Evolutionary conservation across 352 stramenopile genomes (phyloP).

Genomic region (Peronospora destructor): DNA sequence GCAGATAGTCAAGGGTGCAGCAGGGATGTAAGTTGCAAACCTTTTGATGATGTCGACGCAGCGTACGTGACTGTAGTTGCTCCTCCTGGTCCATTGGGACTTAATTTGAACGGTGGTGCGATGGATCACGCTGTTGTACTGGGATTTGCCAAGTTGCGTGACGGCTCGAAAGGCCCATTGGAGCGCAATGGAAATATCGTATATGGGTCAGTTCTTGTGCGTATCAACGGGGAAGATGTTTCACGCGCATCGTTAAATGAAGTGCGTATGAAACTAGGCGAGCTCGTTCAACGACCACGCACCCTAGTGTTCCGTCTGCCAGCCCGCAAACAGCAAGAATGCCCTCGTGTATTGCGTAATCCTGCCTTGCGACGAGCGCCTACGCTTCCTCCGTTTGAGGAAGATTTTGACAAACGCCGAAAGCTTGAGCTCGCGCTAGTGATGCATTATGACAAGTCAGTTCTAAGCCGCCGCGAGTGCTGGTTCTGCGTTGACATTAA

Average conservation of each 20-base stretch:
- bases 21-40: constrained; percentile 3
- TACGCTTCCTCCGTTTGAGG: constrained; percentile 18
- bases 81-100: constrained; percentile 51
- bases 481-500: constrained; percentile 63
- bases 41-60: constrained; percentile 11
- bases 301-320: constrained; percentile 50
- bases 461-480: constrained; percentile 56
- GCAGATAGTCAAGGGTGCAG: background rate
- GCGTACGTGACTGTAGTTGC: constrained; percentile 33
- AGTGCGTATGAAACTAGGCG: constrained; percentile 36
- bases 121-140: constrained; percentile 49
- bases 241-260: constrained; percentile 33
- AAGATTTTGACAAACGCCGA: constrained; percentile 52
- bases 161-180: constrained; percentile 45
- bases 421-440: constrained; percentile 58
- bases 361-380: constrained; percentile 9
- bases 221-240: constrained; percentile 65
- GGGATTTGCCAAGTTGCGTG: constrained; percentile 50
- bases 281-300: constrained; percentile 31
- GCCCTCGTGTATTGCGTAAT: background rate
- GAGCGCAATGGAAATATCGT: constrained; percentile 51
- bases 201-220: constrained; percentile 46
- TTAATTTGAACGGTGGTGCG: constrained; percentile 55
- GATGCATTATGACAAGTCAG: constrained; percentile 51
- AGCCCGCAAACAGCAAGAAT: constrained; percentile 2